Evolutionary conservation across 768 basidiomycete species (phyloP), one percentile per base, ranked within the genome.

Genomic region (Fistulinella prunicolor): DNA sequence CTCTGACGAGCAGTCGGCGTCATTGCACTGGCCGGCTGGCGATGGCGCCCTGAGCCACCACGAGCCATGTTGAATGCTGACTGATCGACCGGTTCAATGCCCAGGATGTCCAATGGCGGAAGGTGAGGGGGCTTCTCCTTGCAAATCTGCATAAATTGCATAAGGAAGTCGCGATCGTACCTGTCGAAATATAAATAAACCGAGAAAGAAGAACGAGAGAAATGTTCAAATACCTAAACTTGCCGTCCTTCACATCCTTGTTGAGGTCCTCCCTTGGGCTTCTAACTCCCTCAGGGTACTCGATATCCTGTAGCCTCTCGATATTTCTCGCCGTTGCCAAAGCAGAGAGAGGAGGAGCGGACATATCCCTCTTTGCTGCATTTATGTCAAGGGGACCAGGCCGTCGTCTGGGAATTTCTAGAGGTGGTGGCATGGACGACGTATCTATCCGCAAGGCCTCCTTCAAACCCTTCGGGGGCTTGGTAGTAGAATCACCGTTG

Each of bases 111-210:
- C 46, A 97, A 79, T 51, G 91, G 82, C 34, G 93, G 92, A 22
- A 97, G 83, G 46, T 80, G 77, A 45, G 90, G 92, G 3, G 96
- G 95, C 69, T 94, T 94, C 72, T 97, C 95, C 67, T 83, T 89
- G 77, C 96, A 99, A 51, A 95, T 71, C 20, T 73, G 70, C 89
- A 96, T 94, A 73, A 99, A 99, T 65, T 99, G 95, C 50, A 99
- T 70, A 21, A 99, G 79, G 82, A 99, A 99, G 17, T 94, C 92
- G 29, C 94, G 92, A 66, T 97, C 93, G 65, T 99, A 99, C 61
- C 95, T 92, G 20, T 21, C 47, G 20, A n/a, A 44, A 43, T 17
- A 16, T 53, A 37, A 62, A 35, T 14, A 58, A 46, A 46, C 9
- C 4, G 17, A 39, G 38, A 37, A 32, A 26, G 4, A 41, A 42